phyloP scores from a whole-genome alignment of 257 asterid species.

The Pogostemon cablin region DNA sequence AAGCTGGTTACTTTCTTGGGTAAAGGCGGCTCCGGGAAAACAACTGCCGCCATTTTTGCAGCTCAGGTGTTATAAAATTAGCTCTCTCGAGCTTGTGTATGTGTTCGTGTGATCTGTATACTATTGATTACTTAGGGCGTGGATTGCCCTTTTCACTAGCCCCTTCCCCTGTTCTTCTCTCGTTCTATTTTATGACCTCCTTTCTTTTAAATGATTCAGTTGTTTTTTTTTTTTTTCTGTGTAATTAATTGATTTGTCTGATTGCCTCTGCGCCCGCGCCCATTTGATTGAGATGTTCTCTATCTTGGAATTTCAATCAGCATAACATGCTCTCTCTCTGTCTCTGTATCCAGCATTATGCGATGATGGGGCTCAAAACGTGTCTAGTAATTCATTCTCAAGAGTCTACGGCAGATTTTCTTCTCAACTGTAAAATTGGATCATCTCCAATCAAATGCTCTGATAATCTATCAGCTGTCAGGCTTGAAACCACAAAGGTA shows the following conservation, averaged over 20 bases:
- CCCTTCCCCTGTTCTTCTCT: background rate
- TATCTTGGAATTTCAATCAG: background rate
- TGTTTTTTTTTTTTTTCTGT: background rate
- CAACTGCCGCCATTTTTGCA: slow-evolving; percentile 89
- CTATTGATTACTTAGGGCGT: slow-evolving; percentile 14
- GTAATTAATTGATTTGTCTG: background rate
- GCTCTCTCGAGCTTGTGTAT: background rate
- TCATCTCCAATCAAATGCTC: slow-evolving; percentile 59
- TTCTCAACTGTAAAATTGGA: slow-evolving; percentile 83
- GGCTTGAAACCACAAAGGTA: slow-evolving; percentile 90
- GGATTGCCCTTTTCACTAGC: background rate
- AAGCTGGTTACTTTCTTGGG: slow-evolving; percentile 85
- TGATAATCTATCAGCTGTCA: slow-evolving; percentile 70
- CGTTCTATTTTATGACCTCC: background rate
- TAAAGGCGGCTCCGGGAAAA: slow-evolving; percentile 96
- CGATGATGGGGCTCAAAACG: slow-evolving; percentile 79
- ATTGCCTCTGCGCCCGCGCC: background rate
- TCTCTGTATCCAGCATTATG: slow-evolving; percentile 71
- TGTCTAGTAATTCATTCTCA: slow-evolving; percentile 88
- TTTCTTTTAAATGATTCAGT: background rate
- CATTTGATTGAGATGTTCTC: background rate
- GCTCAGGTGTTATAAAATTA: slow-evolving; percentile 67
- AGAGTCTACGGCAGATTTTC: slow-evolving; percentile 81
- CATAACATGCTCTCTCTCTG: background rate
- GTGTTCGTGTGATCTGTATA: background rate